Evolutionary conservation across 805 yeast genomes (phyloP).

Genomic region (Kazachstania africana): DNA sequence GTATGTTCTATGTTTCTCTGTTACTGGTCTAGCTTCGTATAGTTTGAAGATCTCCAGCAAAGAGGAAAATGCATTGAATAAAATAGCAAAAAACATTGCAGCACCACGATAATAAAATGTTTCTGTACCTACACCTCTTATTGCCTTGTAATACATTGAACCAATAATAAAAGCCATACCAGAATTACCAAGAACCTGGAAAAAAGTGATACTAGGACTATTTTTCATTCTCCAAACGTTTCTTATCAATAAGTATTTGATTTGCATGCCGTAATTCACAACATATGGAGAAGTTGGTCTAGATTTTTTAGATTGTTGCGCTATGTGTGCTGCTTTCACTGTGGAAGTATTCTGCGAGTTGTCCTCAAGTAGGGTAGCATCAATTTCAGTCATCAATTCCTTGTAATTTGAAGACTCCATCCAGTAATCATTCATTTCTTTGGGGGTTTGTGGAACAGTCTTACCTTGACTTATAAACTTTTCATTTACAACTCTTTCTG

Average conservation of each 20-base stretch:
- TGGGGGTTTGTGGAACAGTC: not conserved
- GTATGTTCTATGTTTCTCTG: not conserved
- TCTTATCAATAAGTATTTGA: not conserved
- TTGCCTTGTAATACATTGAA: slow-evolving; percentile 39
- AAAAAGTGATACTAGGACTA: not conserved
- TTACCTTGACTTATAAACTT: not conserved
- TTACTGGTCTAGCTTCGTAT: not conserved
- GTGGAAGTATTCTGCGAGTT: not conserved
- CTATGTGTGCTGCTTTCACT: not conserved
- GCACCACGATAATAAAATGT: not conserved
- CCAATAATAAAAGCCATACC: slow-evolving; percentile 13
- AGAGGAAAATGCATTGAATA: not conserved
- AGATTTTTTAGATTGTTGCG: not conserved
- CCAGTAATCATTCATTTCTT: not conserved
- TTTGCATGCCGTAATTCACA: not conserved
- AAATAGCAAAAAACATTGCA: not conserved
- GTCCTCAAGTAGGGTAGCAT: not conserved
- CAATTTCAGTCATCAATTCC: not conserved
- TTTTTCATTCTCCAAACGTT: not conserved
- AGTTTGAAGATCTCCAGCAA: not conserved
- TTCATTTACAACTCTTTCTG: not conserved
- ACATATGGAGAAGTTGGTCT: not conserved
- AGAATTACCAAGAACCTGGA: not conserved
- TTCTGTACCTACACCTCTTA: not conserved
- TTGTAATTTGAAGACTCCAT: not conserved